Evolutionary conservation across 2,329 filamentous ascomycete genomes (phyloP).

Genomic region (Monilinia vaccinii-corymbosi): DNA sequence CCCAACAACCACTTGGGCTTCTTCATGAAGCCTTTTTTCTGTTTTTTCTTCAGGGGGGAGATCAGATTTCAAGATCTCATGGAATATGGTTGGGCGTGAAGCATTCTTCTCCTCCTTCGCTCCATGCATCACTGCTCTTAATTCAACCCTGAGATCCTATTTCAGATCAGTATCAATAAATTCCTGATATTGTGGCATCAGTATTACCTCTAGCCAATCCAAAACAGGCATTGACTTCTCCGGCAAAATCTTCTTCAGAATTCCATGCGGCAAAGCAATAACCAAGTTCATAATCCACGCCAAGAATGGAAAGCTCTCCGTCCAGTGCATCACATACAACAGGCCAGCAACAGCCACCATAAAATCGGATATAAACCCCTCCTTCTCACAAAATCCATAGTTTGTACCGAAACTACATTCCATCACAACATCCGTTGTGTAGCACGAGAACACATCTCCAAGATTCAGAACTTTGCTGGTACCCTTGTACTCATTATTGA

Average conservation of each 20-base stretch:
- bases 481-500: constrained; percentile 1
- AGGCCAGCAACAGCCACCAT: not conserved
- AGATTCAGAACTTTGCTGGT: not conserved
- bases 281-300: not conserved
- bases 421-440: constrained; percentile 21
- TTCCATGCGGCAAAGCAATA: not conserved
- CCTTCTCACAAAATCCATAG: not conserved
- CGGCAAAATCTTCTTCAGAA: not conserved
- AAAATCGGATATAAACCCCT: not conserved
- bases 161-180: not conserved
- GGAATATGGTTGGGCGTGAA: constrained; percentile 23
- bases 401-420: constrained; percentile 17
- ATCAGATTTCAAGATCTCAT: constrained; percentile 14
- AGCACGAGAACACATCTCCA: not conserved
- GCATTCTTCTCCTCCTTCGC: not conserved
- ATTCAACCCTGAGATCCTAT: not conserved
- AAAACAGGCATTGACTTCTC: not conserved
- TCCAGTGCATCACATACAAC: not conserved
- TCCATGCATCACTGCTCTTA: constrained; percentile 2
- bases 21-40: constrained; percentile 26
- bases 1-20: constrained; percentile 26
- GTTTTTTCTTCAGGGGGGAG: constrained; percentile 32
- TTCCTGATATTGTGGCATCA: not conserved
- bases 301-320: not conserved
- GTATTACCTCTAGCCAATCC: not conserved